phyloP scores from a whole-genome alignment of 2,329 filamentous ascomycete species.

The Cladosporium sp. region DNA sequence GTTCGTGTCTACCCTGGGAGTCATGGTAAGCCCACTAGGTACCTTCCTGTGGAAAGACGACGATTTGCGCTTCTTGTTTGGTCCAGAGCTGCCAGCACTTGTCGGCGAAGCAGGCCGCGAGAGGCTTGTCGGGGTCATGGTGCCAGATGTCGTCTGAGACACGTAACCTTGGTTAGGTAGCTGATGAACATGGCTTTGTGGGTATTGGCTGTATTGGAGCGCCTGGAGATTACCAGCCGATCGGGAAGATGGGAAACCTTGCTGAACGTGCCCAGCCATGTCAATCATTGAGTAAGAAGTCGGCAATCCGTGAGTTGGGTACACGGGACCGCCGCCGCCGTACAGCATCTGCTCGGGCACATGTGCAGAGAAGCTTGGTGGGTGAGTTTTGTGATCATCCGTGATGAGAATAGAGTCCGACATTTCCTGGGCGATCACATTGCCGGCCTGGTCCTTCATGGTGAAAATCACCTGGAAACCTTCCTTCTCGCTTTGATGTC shows the following conservation, averaged over 20 bases:
- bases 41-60: constrained; percentile 56
- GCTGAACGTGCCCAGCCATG: constrained; percentile 39
- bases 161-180: constrained; percentile 32
- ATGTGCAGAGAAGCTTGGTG: constrained; percentile 31
- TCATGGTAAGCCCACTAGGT: constrained; percentile 77
- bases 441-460: constrained; percentile 76
- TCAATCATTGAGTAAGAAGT: constrained; percentile 43
- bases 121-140: constrained; percentile 60
- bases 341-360: constrained; percentile 18
- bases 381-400: constrained; percentile 91
- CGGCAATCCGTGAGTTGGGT: constrained; percentile 27
- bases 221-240: constrained; percentile 65
- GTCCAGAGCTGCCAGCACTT: constrained; percentile 57
- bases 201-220: constrained; percentile 43
- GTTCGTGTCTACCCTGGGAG: constrained; percentile 65
- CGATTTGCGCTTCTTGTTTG: constrained; percentile 78
- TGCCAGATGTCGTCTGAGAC: constrained; percentile 44
- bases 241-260: constrained; percentile 56
- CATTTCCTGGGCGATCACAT: constrained; percentile 78
- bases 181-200: constrained; percentile 38
- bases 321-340: constrained; percentile 12
- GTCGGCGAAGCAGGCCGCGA: constrained; percentile 74
- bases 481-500: constrained; percentile 89
- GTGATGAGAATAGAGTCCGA: constrained; percentile 94
- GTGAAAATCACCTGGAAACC: constrained; percentile 96